Base-by-base conservation (phyloP, 148 eudicot species). In the Rhododendron vialii region DNA sequence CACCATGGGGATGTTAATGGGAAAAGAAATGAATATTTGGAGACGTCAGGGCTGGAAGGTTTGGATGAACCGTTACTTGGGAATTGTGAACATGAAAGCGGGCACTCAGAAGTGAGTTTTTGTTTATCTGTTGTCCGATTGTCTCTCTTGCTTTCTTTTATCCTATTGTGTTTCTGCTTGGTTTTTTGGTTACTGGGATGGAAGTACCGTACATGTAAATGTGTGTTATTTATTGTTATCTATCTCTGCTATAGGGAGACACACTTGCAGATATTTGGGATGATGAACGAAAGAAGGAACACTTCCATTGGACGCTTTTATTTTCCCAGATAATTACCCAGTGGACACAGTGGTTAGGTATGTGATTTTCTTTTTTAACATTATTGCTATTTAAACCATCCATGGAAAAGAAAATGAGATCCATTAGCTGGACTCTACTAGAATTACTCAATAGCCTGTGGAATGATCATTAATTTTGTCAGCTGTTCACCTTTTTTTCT, bases 301-400 rank as follows among this genome's bases (percentile, higher is more conserved):
- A 85, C 65, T 92, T 87, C 65, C 99, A 98, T 87, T 98, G 99
- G 99, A 89, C 98, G 5, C 86, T 94, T 88, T 83, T 98, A 47
- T 98, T 98, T 84, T 93, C 98, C 10, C 93, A 95, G 84, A 61
- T 98, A 84, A 92, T 98, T 80, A 93, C 94, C 22, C 97, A 98
- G 59, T 98, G 99, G 99, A 96, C 98, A 61, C 98, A 95, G 81
- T 98, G 98, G 98, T 84, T 98, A 86, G 98, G 98, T 95, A 88
- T 74, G 92, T 59, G 57, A 86, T 92, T 87, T 82, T 86, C 59
- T 28, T 17, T 65, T 65, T 6, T 18, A 73, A 3, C 30, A 36
- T 59, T 59, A 20, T 22, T 24, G 45, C 26, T 55, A 33, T 53
- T 53, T 45, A 26, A 24, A 69, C 67, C 4, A 20, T 18, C 26